Conservation (phyloP, 2,329 filamentous ascomycete species). For the Cyphellophora attinorum region DNA sequence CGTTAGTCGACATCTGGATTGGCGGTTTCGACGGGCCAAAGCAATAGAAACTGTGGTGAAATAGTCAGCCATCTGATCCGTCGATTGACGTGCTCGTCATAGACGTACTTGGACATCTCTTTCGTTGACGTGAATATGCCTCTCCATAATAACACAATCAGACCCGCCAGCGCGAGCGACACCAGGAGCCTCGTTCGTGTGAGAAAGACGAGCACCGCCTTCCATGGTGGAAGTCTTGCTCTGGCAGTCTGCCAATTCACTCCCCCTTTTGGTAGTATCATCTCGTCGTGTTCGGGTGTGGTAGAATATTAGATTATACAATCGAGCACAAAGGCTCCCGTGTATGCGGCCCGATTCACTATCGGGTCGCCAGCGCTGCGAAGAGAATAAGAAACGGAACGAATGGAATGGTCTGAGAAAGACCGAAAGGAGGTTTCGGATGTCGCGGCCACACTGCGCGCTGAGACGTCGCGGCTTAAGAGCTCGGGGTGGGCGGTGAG, state of each 20-base stretch:
- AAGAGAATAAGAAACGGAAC: not conserved
- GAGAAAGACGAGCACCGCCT: constrained; percentile 60
- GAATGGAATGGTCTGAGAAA: constrained; percentile 1
- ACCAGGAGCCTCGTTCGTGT: constrained; percentile 71
- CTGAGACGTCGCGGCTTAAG: too few species aligned
- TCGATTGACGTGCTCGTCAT: not conserved
- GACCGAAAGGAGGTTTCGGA: constrained; percentile 1
- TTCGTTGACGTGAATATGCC: constrained; percentile 69
- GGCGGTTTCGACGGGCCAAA: constrained; percentile 93
- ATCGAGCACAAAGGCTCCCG: constrained; percentile 2
- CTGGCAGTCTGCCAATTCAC: constrained; percentile 87
- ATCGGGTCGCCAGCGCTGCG: constrained; percentile 1
- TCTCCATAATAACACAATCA: constrained; percentile 78
- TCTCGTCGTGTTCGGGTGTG: constrained; percentile 30
- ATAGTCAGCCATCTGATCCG: constrained; percentile 4
- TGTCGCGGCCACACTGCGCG: not conserved
- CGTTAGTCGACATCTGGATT: constrained; percentile 88
- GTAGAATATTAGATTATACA: not conserved
- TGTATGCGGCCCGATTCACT: not conserved
- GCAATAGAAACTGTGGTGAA: constrained; percentile 71
- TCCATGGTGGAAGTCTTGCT: constrained; percentile 65
- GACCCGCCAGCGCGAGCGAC: constrained; percentile 58
- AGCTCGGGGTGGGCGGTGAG: too few species aligned
- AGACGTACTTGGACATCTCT: constrained; percentile 75
- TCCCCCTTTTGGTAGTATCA: constrained; percentile 86